A percentile compares a stretch with the other conserved stretches of the same genome.
These are phyloP conservation scores for Podospora appendiculata DNA, from an alignment of 495 filamentous ascomycete genomes.

Conservation along the genomic window DNA sequence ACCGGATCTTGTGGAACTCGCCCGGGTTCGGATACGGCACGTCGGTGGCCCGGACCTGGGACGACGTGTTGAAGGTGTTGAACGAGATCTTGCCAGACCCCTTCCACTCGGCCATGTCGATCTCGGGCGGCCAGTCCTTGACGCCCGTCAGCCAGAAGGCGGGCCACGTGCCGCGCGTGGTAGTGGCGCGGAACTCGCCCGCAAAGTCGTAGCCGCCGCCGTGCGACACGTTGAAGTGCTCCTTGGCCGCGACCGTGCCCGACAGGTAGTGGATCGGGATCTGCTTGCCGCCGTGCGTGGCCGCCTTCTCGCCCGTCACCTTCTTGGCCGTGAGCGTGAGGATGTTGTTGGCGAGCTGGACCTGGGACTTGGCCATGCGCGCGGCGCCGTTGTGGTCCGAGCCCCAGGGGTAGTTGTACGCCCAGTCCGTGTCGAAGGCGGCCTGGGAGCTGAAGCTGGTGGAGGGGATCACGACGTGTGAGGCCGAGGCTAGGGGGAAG, in stretches of 20 bases:
- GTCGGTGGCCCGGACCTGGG: constrained; percentile 36
- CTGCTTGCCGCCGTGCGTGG: constrained; percentile 35
- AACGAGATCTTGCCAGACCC: constrained; percentile 53
- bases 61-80: constrained; percentile 54
- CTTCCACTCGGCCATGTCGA: constrained; percentile 58
- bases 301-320: constrained; percentile 34
- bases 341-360: constrained; percentile 24
- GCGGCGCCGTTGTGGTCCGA: constrained; percentile 49
- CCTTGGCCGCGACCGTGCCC: constrained; percentile 40
- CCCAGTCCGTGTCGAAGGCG: constrained; percentile 44
- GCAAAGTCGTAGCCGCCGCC: constrained; percentile 46
- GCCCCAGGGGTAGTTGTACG: constrained; percentile 43
- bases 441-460: constrained; percentile 45
- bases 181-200: constrained; percentile 44
- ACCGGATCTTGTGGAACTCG: constrained; percentile 42
- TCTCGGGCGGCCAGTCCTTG: constrained; percentile 55
- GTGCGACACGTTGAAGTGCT: constrained; percentile 36
- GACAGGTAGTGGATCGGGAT: constrained; percentile 48
- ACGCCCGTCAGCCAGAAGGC: constrained; percentile 59
- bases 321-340: constrained; percentile 40
- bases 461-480: constrained; percentile 39
- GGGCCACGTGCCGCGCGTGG: constrained; percentile 48
- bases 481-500: too few species aligned
- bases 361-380: constrained; percentile 41
- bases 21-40: constrained; percentile 39